Evolutionary conservation across 257 asterid species (phyloP), one percentile per base, ranked within the genome.

Genomic region (Petunia secreta): DNA sequence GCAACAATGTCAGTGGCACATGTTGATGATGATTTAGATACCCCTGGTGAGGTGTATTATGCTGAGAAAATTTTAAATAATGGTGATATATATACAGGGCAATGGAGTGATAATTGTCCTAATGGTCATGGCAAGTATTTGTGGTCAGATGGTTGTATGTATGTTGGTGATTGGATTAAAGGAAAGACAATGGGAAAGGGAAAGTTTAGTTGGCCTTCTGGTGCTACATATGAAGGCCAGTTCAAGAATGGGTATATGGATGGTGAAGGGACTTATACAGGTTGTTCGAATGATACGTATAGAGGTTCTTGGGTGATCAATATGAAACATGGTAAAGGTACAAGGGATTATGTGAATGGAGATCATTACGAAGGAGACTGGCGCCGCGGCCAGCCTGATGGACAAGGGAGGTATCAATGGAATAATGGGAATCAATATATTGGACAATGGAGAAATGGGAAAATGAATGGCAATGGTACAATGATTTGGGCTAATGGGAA

Each of bases 121-220:
- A 77, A 84, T 63, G 98, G 98, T 13, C 89, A 86, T 10, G 98
- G 98, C 6, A 94, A 92, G 84, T 91, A 83, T 71, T 52, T 92
- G n/a, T 94, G 96, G 97, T 78, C 86, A 34, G 98, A 92, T 80
- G 98, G 98, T 1, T 94, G 97, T 81, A 90, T 94, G 98, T 92
- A 94, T 55, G 92, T 88, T 2, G 98, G 98, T 4, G 91, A 91
- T n/a, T 94, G 98, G 98, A 15, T 7, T n/a, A 82, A 48, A 64
- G 98, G 98, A 41, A 91, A 84, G 82, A 82, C 85, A 5, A 88
- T 66, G 74, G 98, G 97, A 5, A 91, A 85, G 58, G 98, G 98
- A 14, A 90, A 89, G 85, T 94, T 94, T 41, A 89, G 94, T n/a
- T 94, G 98, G 98, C 98, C 98, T 13, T 89, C 90, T 6, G 98